phyloP scores from a whole-genome alignment of 202 grass and related monocot genomes.

The Musa balbisiana region DNA sequence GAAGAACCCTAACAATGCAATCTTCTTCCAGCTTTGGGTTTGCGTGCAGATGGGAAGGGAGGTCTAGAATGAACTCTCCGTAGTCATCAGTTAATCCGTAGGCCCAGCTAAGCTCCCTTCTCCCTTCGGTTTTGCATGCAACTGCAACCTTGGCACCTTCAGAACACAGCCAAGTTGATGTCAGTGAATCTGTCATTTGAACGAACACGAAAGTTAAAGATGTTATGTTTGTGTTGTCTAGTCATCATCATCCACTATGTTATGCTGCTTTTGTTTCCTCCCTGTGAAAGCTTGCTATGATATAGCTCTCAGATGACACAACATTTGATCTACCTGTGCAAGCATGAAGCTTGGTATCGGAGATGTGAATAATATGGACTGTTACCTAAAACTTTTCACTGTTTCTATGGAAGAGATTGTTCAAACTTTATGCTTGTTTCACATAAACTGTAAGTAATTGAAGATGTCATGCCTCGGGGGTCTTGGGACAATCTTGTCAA shows the following conservation, averaged over 20 bases:
- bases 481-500: no score
- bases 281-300: no score
- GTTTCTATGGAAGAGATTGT: no score
- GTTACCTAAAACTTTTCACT: no score
- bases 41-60: conserved; percentile 72
- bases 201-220: neutral
- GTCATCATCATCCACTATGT: neutral
- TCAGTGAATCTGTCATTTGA: neutral
- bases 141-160: conserved; percentile 59
- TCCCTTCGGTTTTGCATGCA: conserved; percentile 31
- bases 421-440: no score
- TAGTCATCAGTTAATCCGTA: conserved; percentile 49
- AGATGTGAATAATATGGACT: no score
- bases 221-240: neutral
- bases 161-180: neutral
- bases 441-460: no score
- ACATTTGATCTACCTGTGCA: no score
- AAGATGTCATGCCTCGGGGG: no score
- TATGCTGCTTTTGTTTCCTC: no score
- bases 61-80: conserved; percentile 70
- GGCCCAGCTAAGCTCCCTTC: conserved; percentile 11
- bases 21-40: conserved; percentile 51
- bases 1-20: conserved; percentile 44
- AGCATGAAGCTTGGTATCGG: no score
- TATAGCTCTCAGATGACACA: no score